Base-by-base conservation (phyloP, 352 stramenopile genomes). In the Phytopythium montanum region DNA sequence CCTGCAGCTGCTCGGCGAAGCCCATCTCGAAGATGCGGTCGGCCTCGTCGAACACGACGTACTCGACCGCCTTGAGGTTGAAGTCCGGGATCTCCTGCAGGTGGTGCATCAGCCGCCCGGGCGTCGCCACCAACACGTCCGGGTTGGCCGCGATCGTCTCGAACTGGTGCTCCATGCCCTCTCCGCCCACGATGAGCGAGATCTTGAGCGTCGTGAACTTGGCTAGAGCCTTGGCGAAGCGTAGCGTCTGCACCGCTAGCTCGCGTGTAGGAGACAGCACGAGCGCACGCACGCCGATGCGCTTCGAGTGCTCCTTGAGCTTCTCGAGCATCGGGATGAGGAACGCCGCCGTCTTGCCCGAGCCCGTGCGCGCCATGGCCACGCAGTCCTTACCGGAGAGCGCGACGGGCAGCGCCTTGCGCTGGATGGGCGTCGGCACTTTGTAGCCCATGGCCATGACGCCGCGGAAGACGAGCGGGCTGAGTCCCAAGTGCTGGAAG, bases 21-120 rank as follows among this genome's bases (percentile, higher is more conserved):
- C 98, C 98, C 97, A 99, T 99, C 71, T 99, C 98, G 72, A 99
- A 99, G 18, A 99, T 88, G 36, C 98, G 87, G 85, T 99, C 98
- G 14, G 97, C 98, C 72, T 99, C 98, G 68, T 99, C 98, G 67
- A 99, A 98, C 0, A 99, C 94, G 6, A 95, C 83, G 59, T 95
- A 95, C 66, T 98, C 88, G 33, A 98, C 84, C 25, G 70, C 64
- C 59, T 95, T 93, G 39, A 98, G 75, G 55, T 91, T 94, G 67
- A 99, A 98, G 61, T 98, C 92, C 8, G 87, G 80, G 58, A 98
- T 96, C 70, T 98, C 88, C 66, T 97, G 83, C 59, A 98, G 66
- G 49, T 93, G 82, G 70, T 98, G 94, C 82, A 98, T 97, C 19
- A 98, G 75, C 39, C 95, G 88, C 51, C 95, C 95, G 3, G 95